A percentile compares a stretch with the other conserved stretches of the same genome.
These are phyloP conservation scores for Neopestalotiopsis sp. DNA, from an alignment of 2,329 filamentous ascomycete species.

Conservation along the genomic window DNA sequence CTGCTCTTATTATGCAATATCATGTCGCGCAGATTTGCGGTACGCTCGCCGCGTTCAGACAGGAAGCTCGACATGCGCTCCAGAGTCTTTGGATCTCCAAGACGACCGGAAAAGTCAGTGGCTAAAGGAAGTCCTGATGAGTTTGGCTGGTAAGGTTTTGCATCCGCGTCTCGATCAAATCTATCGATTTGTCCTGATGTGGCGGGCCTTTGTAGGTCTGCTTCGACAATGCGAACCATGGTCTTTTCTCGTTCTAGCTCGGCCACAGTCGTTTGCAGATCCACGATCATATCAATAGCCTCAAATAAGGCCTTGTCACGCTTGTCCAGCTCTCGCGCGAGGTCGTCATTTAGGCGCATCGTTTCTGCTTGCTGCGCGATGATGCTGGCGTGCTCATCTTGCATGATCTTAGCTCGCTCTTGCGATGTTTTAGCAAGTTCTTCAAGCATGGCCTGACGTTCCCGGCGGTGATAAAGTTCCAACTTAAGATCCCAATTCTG, in stretches of 20 bases:
- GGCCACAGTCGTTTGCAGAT: conserved; percentile 64
- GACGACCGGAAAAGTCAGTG: conserved; percentile 1
- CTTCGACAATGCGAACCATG: conserved; percentile 57
- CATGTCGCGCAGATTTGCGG: conserved; percentile 65
- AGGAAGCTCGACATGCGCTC: conserved; percentile 69
- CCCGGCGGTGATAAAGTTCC: conserved; percentile 71
- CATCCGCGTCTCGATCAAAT: conserved; percentile 22
- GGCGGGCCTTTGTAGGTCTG: conserved; percentile 14
- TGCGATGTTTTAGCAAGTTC: conserved; percentile 60
- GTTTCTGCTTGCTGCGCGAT: conserved; percentile 43
- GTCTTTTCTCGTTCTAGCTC: conserved; percentile 57
- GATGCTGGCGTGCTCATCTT: conserved; percentile 57
- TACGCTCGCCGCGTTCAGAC: conserved; percentile 62
- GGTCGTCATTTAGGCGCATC: conserved; percentile 61
- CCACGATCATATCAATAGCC: conserved; percentile 72
- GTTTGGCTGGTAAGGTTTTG: not conserved
- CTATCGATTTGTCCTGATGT: not conserved
- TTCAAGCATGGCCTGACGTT: conserved; percentile 66
- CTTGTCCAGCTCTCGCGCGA: conserved; percentile 67
- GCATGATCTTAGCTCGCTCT: conserved; percentile 55
- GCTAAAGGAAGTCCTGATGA: not conserved
- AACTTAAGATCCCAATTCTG: conserved; percentile 80
- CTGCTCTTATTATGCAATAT: conserved; percentile 58
- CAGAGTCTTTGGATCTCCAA: conserved; percentile 44
- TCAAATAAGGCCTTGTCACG: conserved; percentile 74